These are phyloP conservation scores for Phlyctochytrium bullatum DNA, from an alignment of 192 early-diverging fungal species.

Conservation along the genomic window DNA sequence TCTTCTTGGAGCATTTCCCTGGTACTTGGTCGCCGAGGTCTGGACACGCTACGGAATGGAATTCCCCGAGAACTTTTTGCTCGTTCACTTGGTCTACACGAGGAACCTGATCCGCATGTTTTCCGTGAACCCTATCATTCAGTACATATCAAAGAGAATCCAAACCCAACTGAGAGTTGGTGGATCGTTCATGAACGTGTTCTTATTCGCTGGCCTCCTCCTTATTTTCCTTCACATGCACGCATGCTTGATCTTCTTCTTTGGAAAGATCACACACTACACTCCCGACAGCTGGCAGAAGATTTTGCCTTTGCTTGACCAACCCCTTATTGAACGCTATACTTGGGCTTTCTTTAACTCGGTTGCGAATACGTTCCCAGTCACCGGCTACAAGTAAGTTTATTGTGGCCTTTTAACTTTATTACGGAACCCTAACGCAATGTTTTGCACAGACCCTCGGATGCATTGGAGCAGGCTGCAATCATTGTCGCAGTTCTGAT, in stretches of 20 bases:
- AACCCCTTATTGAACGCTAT: constrained; percentile 34
- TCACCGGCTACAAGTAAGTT: constrained; percentile 32
- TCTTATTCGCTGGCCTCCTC: constrained; percentile 31
- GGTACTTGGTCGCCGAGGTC: constrained; percentile 11
- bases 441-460: constrained; percentile 28
- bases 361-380: constrained; percentile 43
- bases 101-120: constrained; percentile 25
- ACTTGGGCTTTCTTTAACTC: constrained; percentile 38
- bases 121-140: constrained; percentile 31
- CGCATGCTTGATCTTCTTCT: constrained; percentile 40
- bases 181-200: constrained; percentile 38
- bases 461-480: constrained; percentile 37
- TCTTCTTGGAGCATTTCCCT: constrained; percentile 32
- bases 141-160: constrained; percentile 10
- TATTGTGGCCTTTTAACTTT: neutral
- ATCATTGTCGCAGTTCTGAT: constrained; percentile 37
- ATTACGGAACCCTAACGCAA: too few species aligned
- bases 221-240: constrained; percentile 40
- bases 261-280: constrained; percentile 31
- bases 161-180: constrained; percentile 34
- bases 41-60: constrained; percentile 7
- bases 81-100: constrained; percentile 28
- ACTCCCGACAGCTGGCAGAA: constrained; percentile 28
- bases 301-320: constrained; percentile 8
- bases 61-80: constrained; percentile 28